A percentile compares a stretch with the other conserved stretches of the same genome.
Conservation (phyloP, 176 grass and related monocot genomes). For the Carex parvula region DNA sequence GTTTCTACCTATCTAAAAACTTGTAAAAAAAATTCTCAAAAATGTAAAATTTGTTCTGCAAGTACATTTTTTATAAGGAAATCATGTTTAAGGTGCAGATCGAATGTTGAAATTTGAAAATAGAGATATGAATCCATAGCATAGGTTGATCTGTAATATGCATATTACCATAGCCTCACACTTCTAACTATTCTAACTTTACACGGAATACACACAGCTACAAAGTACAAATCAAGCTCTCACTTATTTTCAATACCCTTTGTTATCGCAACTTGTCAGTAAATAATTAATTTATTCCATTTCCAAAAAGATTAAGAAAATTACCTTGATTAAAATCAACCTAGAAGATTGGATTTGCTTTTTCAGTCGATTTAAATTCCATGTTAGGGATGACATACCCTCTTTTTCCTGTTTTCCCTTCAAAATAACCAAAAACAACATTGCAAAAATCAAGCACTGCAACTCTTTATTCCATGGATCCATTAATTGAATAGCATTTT, state of each 20-base stretch:
- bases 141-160: too few species aligned
- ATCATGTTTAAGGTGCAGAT: too few species aligned
- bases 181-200: neutral
- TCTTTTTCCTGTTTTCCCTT: slow-evolving; percentile 42
- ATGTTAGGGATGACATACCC: slow-evolving; percentile 29
- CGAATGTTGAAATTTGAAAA: too few species aligned
- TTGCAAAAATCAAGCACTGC: slow-evolving; percentile 24
- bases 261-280: neutral
- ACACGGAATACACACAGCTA: neutral
- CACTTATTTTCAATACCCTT: neutral
- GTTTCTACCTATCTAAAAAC: too few species aligned
- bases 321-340: slow-evolving; percentile 59
- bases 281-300: neutral
- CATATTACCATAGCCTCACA: too few species aligned
- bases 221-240: neutral
- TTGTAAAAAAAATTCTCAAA: too few species aligned
- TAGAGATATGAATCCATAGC: too few species aligned
- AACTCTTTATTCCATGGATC: neutral
- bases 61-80: too few species aligned
- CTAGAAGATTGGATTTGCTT: slow-evolving; percentile 70
- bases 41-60: too few species aligned
- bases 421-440: slow-evolving; percentile 10
- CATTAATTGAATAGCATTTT: slow-evolving; percentile 8
- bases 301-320: neutral
- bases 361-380: slow-evolving; percentile 53